Evolutionary conservation across 2,329 filamentous ascomycete genomes (phyloP).

Genomic region (Fusarium sp.): DNA sequence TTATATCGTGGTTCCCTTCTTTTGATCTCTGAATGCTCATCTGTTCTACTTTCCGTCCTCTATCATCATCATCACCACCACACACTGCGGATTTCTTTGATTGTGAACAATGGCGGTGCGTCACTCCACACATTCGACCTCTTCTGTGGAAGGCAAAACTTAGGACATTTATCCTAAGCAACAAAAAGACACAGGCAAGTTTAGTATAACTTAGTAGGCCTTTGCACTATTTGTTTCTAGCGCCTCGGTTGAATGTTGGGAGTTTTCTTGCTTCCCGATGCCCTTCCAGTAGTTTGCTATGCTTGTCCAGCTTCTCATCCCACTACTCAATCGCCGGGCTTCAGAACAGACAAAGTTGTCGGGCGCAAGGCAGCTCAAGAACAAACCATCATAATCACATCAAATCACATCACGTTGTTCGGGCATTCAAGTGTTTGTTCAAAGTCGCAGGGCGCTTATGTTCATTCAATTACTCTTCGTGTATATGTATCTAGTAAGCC

Average conservation of each 20-base stretch:
- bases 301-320: not conserved
- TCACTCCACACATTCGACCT: not conserved
- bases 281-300: not conserved
- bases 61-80: not conserved
- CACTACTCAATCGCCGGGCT: accelerated
- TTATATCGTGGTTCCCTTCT: not conserved
- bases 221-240: too few relatives aligned
- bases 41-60: not conserved
- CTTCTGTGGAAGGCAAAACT: too few relatives aligned
- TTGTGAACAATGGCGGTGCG: not conserved
- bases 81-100: not conserved
- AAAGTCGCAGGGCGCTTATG: not conserved
- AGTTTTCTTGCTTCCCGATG: not conserved
- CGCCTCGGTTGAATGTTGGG: too few relatives aligned
- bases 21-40: not conserved
- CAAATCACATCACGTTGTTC: not conserved
- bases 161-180: too few relatives aligned
- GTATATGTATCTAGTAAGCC: not conserved
- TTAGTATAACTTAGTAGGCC: too few relatives aligned
- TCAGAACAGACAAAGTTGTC: not conserved
- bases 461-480: not conserved
- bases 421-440: not conserved
- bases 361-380: not conserved
- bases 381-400: not conserved
- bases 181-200: too few relatives aligned